Evolutionary conservation across 75 land plant genomes (phyloP).

Genomic region (Azolla pinnata): DNA sequence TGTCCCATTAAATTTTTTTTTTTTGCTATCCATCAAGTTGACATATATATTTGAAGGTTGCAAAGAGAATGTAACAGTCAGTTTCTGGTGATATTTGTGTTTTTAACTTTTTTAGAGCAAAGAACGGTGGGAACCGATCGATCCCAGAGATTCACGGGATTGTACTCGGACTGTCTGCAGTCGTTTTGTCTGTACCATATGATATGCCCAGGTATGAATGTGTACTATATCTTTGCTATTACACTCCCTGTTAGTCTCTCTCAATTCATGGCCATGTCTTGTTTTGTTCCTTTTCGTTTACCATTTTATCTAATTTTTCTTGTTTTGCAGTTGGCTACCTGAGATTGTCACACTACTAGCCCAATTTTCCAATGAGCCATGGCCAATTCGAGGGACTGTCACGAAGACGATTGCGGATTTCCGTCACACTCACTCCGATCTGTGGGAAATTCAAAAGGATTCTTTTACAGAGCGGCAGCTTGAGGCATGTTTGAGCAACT

Average conservation of each 20-base stretch:
- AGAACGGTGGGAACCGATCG: not conserved
- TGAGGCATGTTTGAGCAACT: conserved; percentile 20
- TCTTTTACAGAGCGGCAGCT: conserved; percentile 33
- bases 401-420: conserved; percentile 33
- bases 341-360: conserved; percentile 26
- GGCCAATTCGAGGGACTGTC: conserved; percentile 28
- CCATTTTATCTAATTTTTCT: not conserved
- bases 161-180: conserved; percentile 27
- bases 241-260: no score
- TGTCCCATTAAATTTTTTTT: no score
- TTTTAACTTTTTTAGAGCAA: not conserved
- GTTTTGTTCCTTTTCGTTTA: no score
- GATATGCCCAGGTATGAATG: conserved; percentile 36
- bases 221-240: no score
- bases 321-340: conserved; percentile 29
- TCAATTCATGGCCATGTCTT: no score
- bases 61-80: no score
- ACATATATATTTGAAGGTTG: no score
- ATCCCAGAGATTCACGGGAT: conserved; percentile 23
- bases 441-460: conserved; percentile 30
- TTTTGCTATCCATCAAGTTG: no score
- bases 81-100: no score
- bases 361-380: conserved; percentile 20
- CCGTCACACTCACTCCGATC: conserved; percentile 35
- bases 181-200: conserved; percentile 31